Conservation (phyloP, 1,284 basidiomycete species). For the Microbotryum saponariae region DNA sequence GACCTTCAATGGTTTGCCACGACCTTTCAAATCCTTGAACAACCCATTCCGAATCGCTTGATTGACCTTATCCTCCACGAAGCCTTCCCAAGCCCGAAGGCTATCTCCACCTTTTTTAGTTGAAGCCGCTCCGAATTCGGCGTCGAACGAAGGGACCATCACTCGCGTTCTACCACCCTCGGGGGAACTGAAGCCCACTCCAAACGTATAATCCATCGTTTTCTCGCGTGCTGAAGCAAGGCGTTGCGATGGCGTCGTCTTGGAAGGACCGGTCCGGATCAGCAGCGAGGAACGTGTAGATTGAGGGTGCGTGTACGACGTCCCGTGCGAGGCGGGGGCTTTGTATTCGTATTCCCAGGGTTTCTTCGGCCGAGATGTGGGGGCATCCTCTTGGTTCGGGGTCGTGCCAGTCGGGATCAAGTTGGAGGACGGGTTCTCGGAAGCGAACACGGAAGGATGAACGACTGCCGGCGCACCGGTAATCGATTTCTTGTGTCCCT, state of each 20-base stretch:
- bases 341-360: constrained; percentile 21
- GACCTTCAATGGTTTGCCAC: constrained; percentile 60
- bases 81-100: constrained; percentile 62
- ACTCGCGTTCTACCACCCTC: neutral
- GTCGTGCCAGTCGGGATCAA: neutral
- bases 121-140: neutral
- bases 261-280: neutral
- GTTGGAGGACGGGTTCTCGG: neutral
- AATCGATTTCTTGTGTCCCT: constrained; percentile 20
- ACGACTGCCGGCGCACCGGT: constrained; percentile 15
- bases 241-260: constrained; percentile 1
- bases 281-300: neutral
- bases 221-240: constrained; percentile 21
- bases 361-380: neutral
- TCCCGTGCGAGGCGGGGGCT: constrained; percentile 8
- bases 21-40: constrained; percentile 64
- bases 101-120: neutral
- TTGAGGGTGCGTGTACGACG: constrained; percentile 5
- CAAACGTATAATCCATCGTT: constrained; percentile 19
- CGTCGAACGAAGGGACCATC: neutral
- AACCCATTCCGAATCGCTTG: constrained; percentile 60
- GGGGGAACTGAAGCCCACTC: neutral
- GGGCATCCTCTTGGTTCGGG: neutral
- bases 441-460: constrained; percentile 9
- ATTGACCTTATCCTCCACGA: constrained; percentile 74